A percentile compares a stretch with the other conserved stretches of the same genome.
Conservation (phyloP, 805 yeast species). For the Lipomyces spencermartinsiae region DNA sequence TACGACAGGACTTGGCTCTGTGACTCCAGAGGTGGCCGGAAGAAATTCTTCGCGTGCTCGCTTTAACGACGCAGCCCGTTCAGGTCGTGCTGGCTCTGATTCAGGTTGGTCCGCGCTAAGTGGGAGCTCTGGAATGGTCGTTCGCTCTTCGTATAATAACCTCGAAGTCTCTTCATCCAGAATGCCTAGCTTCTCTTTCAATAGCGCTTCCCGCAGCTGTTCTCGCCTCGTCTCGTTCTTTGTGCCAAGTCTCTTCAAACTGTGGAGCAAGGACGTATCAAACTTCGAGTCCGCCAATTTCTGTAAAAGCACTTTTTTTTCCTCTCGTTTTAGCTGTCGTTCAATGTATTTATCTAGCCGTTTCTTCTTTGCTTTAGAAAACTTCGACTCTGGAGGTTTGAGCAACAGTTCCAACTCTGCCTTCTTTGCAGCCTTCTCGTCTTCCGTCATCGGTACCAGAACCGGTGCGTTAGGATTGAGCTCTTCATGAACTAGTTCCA, state of each 20-base stretch:
- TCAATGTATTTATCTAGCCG: conserved; percentile 91
- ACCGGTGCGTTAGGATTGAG: conserved; percentile 66
- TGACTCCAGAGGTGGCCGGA: background rate
- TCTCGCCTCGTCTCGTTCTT: conserved; percentile 73
- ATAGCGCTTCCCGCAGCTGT: conserved; percentile 74
- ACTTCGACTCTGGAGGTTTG: conserved; percentile 68
- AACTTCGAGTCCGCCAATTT: conserved; percentile 69
- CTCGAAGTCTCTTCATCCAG: conserved; percentile 66
- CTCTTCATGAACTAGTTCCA: conserved; percentile 14
- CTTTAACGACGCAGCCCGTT: background rate
- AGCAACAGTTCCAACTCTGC: conserved; percentile 66
- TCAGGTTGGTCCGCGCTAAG: background rate
- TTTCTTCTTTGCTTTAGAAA: conserved; percentile 72
- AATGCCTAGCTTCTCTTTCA: conserved; percentile 73
- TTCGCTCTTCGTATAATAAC: conserved; percentile 72
- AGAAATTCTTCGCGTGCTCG: background rate
- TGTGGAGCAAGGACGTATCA: conserved; percentile 71
- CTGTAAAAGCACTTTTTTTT: conserved; percentile 75
- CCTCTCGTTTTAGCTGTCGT: conserved; percentile 87
- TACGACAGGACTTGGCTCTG: background rate
- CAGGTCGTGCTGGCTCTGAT: background rate
- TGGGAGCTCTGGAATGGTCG: conserved; percentile 61
- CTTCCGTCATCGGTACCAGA: conserved; percentile 65
- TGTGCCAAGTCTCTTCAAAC: conserved; percentile 79
- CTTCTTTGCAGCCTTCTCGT: conserved; percentile 69